Percentiles rank a stretch among this genome's conserved stretches.
phyloP scores from a whole-genome alignment of 305 asterid genomes.

The Rubia balearica region DNA sequence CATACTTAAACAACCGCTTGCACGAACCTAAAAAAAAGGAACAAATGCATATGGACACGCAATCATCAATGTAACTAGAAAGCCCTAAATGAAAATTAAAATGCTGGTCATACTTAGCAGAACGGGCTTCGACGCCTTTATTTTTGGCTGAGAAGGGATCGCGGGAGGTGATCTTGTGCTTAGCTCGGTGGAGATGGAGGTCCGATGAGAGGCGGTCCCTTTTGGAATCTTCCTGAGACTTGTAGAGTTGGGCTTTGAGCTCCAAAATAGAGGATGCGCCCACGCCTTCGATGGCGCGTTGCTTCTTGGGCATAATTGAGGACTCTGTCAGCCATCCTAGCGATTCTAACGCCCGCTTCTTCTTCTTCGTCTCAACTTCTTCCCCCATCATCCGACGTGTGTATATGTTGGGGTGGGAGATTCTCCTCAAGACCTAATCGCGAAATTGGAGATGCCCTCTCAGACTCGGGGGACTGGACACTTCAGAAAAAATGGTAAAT shows the following conservation, averaged over 20 bases:
- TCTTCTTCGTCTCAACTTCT: constrained; percentile 41
- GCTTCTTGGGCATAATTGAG: constrained; percentile 87
- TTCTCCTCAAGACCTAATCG: background rate
- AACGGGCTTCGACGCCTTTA: constrained; percentile 78
- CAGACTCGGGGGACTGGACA: too few species aligned
- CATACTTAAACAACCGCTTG: background rate
- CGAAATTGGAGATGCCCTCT: too few species aligned
- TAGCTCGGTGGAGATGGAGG: constrained; percentile 74
- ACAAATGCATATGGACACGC: background rate
- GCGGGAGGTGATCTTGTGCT: constrained; percentile 45
- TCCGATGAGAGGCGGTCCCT: constrained; percentile 52
- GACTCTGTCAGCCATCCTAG: constrained; percentile 98
- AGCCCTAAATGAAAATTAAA: background rate
- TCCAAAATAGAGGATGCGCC: constrained; percentile 87
- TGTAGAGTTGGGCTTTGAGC: constrained; percentile 89
- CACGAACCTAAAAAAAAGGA: background rate
- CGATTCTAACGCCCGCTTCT: constrained; percentile 61
- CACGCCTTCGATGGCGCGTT: constrained; percentile 77
- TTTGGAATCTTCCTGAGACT: constrained; percentile 81
- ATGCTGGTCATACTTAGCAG: constrained; percentile 44
- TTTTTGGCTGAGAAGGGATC: constrained; percentile 52
- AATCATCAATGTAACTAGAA: background rate
- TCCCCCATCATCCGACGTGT: constrained; percentile 12
- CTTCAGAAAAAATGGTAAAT: too few species aligned
- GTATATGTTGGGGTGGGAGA: background rate